Base-by-base conservation (phyloP, 2,329 filamentous ascomycete genomes). In the Cladorrhinum sp. region DNA sequence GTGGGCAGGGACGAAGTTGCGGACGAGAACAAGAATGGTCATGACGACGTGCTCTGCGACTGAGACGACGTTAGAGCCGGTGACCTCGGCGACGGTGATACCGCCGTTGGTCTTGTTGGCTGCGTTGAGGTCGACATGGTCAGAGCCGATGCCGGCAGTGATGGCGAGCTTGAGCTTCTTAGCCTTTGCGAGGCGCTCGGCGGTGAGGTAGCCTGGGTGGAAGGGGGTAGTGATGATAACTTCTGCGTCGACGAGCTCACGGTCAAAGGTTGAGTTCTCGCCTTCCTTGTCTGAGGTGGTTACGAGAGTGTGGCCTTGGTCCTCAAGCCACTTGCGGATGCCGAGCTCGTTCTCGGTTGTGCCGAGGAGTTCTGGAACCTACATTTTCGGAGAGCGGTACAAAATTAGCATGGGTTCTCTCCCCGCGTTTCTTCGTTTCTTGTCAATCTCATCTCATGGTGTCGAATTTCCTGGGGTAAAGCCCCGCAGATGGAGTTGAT, bases 181-280 rank as follows among this genome's bases (percentile, higher is more conserved):
- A 69, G 95, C 95, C 83, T 95, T 96, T 72, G 92, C 92, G 59
- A 99, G 87, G 74, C 95, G 93, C 82, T 98, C 93, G 58, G 91
- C 92, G 54, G 91, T 98, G 62, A 99, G 89, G 84, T 99, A 99
- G 67, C 93, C 95, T 58, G 93, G 93, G 83, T 98, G 93, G 89
- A 98, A 98, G 36, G 95, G 95, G 61, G 95, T 99, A 69, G 95
- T 99, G 79, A 99, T 98, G 85, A 99, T 98, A 78, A 99, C 84
- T 79, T 99, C 95, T 64, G 95, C 92, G 74, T 98, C 95, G 64
- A 95, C 92, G 58, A 99, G 86, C 81, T 99, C 92, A 81, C 93
- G 85, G 79, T 98, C 95, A 63, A 99, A 98, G 68, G 84, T 90
- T 63, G 93, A 98, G 84, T 89, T 85, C 80, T 92, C 90, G 68